Base-by-base conservation (phyloP, 1,284 basidiomycete species). In the Hymenochaete sp. region DNA sequence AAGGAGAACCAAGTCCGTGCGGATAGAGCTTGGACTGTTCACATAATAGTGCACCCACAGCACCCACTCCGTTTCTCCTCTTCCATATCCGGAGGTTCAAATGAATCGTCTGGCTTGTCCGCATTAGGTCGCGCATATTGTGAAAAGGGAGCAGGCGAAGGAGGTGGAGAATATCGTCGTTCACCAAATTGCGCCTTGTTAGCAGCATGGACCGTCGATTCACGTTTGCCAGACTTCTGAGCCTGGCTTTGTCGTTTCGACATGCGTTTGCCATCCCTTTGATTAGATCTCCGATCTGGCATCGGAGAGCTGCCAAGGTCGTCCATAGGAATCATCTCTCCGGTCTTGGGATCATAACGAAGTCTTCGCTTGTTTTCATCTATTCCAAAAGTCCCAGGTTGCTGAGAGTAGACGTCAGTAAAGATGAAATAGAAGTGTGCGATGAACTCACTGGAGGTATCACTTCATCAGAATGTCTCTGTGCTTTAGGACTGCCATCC, bases 381-480 rank as follows among this genome's bases (percentile, higher is more conserved):
- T 56, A 70, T 86, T 0, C 79, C 83, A 58, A 88, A 88, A 29
- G 83, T 87, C n/a, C 84, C 84, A 13, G 84, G 82, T 19, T 83
- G 84, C 83, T 86, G 53, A 38, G 24, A 29, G 36, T 22, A 37
- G n/a, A 14, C 36, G 50, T 48, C 28, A 52, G 32, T 31, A 22
- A 28, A 33, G 22, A 27, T 2, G 38, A 21, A 19, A 46, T 41
- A 37, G 18, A 36, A 42, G 14, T 31, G 19, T 36, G 27, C 42
- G 24, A 38, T 64, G 73, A 44, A 55, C 83, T 81, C 26, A 81
- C 81, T 56, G 70, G 77, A 45, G 75, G 56, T 14, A 62, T 52
- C 40, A 53, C 31, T 38, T 55, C 56, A 5, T 66, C 62, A 7
- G 60, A 59, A 19, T 28, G 44, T 11, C 62, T 62, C 56, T 64